phyloP scores from a whole-genome alignment of 225 moss, liverwort and hornwort genomes.

The Straminergon stramineum region DNA sequence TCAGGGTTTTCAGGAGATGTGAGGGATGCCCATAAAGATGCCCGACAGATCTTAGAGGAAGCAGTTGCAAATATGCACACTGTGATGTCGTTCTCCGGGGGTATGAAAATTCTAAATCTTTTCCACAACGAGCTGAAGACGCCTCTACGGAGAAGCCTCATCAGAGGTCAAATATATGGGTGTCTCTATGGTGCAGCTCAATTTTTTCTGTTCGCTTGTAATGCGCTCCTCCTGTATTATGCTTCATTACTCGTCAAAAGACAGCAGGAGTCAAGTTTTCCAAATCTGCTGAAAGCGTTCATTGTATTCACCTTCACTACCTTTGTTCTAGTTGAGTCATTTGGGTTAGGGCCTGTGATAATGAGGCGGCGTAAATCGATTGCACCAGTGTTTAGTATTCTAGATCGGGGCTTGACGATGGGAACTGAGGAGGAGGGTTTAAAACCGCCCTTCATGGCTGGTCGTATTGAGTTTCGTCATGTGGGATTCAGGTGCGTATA shows the following conservation, averaged over 20 bases:
- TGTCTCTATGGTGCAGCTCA: constrained; percentile 56
- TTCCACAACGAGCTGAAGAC: constrained; percentile 49
- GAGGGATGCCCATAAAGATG: constrained; percentile 54
- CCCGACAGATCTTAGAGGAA: constrained; percentile 54
- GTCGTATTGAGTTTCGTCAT: constrained; percentile 53
- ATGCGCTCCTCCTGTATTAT: constrained; percentile 47
- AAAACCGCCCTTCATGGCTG: constrained; percentile 51
- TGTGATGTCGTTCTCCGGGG: constrained; percentile 61
- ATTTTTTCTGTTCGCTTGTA: constrained; percentile 55
- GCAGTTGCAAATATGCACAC: constrained; percentile 69
- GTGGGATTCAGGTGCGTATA: constrained; percentile 49
- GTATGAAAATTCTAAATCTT: constrained; percentile 43
- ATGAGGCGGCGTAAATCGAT: constrained; percentile 56
- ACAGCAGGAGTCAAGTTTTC: constrained; percentile 25
- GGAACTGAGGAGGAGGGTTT: constrained; percentile 47
- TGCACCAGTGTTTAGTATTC: constrained; percentile 44
- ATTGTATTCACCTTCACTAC: constrained; percentile 55
- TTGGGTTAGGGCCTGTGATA: constrained; percentile 54
- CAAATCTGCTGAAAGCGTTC: constrained; percentile 49
- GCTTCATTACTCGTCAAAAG: constrained; percentile 33
- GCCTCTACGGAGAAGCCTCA: constrained; percentile 40
- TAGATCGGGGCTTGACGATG: constrained; percentile 43
- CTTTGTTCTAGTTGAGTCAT: constrained; percentile 55
- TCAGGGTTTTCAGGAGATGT: constrained; percentile 59
- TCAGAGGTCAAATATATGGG: constrained; percentile 49